These are phyloP conservation scores for Saccharomycopsis hybrid DNA, from an alignment of 1,139 yeast genomes.

Conservation along the genomic window DNA sequence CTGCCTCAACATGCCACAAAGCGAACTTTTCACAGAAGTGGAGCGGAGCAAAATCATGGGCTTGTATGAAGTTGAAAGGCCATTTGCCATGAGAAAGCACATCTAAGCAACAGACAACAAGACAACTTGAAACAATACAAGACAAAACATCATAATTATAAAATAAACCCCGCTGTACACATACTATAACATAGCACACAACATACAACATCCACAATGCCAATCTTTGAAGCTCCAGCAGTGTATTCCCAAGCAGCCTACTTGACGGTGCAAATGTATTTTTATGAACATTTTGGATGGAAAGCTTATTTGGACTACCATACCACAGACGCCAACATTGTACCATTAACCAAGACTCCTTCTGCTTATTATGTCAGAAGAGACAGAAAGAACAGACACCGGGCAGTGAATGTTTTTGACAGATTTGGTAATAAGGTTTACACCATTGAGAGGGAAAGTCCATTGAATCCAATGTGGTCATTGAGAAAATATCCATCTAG, in stretches of 20 bases:
- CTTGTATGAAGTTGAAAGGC: too few relatives aligned
- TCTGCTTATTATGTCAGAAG: conserved; percentile 41
- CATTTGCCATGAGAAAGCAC: too few relatives aligned
- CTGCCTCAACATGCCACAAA: too few relatives aligned
- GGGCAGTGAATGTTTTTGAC: conserved; percentile 44
- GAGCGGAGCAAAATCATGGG: too few relatives aligned
- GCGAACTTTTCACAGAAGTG: too few relatives aligned
- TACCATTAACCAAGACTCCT: conserved; percentile 37
- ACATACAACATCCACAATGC: conserved; percentile 24
- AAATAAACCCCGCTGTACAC: too few relatives aligned
- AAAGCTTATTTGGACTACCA: conserved; percentile 34
- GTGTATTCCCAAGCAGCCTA: conserved; percentile 36
- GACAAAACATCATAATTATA: too few relatives aligned
- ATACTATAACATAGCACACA: too few relatives aligned
- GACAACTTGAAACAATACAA: too few relatives aligned
- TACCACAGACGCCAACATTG: conserved; percentile 33
- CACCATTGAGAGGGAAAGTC: conserved; percentile 46
- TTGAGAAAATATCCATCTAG: conserved; percentile 41
- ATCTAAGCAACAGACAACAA: too few relatives aligned
- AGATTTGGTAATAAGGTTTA: conserved; percentile 37
- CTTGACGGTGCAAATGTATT: conserved; percentile 35
- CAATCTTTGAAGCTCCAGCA: conserved; percentile 39
- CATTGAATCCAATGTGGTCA: conserved; percentile 47
- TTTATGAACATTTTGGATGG: conserved; percentile 36
- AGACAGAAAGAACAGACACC: conserved; percentile 41